These are phyloP conservation scores for Trichoderma erinaceum DNA, from an alignment of 495 filamentous ascomycete species.

Conservation along the genomic window DNA sequence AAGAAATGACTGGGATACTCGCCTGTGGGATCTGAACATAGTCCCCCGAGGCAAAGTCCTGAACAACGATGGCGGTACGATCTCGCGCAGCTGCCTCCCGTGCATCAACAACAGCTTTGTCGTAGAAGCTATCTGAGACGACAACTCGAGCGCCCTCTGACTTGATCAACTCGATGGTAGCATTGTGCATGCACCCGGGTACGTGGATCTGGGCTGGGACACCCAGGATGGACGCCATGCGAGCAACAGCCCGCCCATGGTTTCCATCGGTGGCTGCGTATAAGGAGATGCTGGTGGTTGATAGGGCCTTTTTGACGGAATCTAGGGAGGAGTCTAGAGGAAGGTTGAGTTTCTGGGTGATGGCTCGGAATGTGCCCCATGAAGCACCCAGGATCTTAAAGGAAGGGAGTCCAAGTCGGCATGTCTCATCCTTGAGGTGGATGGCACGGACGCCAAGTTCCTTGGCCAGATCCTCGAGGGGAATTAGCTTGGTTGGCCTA, in stretches of 20 bases:
- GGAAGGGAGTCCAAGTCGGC: constrained; percentile 56
- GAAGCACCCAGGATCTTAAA: constrained; percentile 76
- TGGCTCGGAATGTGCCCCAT: constrained; percentile 58
- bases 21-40: constrained; percentile 56
- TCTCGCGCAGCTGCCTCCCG: constrained; percentile 26
- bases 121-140: constrained; percentile 53
- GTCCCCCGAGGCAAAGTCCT: constrained; percentile 57
- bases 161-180: constrained; percentile 47
- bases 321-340: constrained; percentile 25
- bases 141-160: constrained; percentile 52
- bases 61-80: constrained; percentile 47
- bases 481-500: constrained; percentile 42
- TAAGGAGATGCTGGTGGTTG: constrained; percentile 22
- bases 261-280: constrained; percentile 60
- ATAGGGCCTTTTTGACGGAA: constrained; percentile 26
- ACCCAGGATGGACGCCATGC: constrained; percentile 53
- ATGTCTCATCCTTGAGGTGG: constrained; percentile 54
- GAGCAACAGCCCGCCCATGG: constrained; percentile 62
- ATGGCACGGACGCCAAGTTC: constrained; percentile 51
- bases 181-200: constrained; percentile 44
- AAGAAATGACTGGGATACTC: background rate
- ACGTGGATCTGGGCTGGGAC: constrained; percentile 51
- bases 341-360: constrained; percentile 38
- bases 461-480: constrained; percentile 45
- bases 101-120: constrained; percentile 48